Evolutionary conservation across 768 basidiomycete species (phyloP).

Genomic region (Pleurotus cornucopiae): DNA sequence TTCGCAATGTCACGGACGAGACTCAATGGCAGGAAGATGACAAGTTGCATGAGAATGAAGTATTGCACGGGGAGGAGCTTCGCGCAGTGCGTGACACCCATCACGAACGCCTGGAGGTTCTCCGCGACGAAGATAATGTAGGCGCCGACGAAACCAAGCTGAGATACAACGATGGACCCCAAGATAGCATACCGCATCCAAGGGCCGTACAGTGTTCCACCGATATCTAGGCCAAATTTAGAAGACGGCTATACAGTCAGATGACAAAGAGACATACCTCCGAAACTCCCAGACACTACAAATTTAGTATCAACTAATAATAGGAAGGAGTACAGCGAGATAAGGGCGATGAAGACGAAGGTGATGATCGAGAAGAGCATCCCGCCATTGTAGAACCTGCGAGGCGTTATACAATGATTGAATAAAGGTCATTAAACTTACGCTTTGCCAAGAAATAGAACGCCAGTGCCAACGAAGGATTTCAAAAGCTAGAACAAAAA

Average conservation of each 20-base stretch:
- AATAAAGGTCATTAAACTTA: conserved; percentile 31
- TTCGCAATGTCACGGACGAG: conserved; percentile 94
- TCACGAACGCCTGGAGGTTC: conserved; percentile 83
- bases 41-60: conserved; percentile 79
- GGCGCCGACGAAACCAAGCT: conserved; percentile 83
- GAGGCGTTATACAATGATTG: neutral
- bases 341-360: conserved; percentile 74
- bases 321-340: conserved; percentile 92
- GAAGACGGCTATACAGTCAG: neutral
- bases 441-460: conserved; percentile 95
- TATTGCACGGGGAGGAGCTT: conserved; percentile 64
- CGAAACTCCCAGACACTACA: conserved; percentile 88
- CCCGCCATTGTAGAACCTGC: conserved; percentile 92
- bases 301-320: conserved; percentile 85
- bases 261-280: conserved; percentile 51
- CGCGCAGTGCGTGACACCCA: conserved; percentile 74
- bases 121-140: conserved; percentile 97
- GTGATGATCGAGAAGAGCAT: conserved; percentile 81
- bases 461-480: conserved; percentile 92
- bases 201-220: conserved; percentile 84
- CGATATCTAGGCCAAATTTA: conserved; percentile 62
- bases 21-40: conserved; percentile 86
- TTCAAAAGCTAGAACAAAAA: conserved; percentile 64
- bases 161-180: conserved; percentile 82
- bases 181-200: conserved; percentile 93